Conservation (phyloP, 768 basidiomycete genomes). For the Rhizopogon vesiculosus region DNA sequence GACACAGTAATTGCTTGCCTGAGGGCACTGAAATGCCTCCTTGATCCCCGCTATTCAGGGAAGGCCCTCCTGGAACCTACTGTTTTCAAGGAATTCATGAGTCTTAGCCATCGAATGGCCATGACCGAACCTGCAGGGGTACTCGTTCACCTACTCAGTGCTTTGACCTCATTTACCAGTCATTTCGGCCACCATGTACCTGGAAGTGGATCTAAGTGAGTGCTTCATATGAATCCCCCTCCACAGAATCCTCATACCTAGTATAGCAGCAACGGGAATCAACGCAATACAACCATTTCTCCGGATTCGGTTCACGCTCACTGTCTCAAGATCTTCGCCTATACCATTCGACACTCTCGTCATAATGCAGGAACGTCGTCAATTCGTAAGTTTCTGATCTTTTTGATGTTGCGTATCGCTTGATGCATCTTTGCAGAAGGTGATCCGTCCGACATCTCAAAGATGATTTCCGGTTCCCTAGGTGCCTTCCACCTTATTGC, state of each 20-base stretch:
- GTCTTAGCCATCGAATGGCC: conserved; percentile 83
- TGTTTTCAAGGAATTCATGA: conserved; percentile 87
- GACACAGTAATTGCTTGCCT: conserved; percentile 58
- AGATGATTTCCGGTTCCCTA: conserved; percentile 62
- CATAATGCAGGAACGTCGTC: conserved; percentile 48
- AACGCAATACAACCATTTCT: conserved; percentile 33
- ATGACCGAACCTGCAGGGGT: conserved; percentile 77
- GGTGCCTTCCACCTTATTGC: conserved; percentile 57
- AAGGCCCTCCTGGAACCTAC: conserved; percentile 74
- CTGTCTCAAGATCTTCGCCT: conserved; percentile 80
- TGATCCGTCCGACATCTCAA: conserved; percentile 50
- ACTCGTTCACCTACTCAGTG: conserved; percentile 68
- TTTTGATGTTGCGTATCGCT: conserved; percentile 4
- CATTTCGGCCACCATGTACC: conserved; percentile 26
- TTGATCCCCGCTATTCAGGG: conserved; percentile 77
- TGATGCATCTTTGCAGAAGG: conserved; percentile 35
- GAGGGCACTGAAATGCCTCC: conserved; percentile 74
- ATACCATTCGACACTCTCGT: conserved; percentile 69
- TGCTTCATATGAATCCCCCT: neutral
- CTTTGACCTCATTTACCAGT: conserved; percentile 54
- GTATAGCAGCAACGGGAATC: conserved; percentile 15
- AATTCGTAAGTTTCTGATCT: conserved; percentile 37
- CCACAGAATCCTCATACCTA: conserved; percentile 2
- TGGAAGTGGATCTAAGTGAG: conserved; percentile 17
- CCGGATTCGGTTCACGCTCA: conserved; percentile 42